Conservation (phyloP, 441 rosid species). For the Heliophila coronopifolia region DNA sequence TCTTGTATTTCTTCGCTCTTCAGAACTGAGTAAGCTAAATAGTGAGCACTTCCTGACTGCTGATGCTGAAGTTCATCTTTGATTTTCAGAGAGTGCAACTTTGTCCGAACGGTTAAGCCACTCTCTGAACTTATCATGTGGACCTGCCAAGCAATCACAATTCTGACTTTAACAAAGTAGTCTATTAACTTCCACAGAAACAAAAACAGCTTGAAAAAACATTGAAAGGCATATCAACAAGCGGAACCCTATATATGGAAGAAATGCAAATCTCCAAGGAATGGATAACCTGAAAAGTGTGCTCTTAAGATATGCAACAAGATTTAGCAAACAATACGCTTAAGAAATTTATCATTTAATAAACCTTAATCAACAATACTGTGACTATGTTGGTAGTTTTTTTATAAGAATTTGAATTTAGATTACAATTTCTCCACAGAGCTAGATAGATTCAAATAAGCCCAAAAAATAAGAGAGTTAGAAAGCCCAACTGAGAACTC, state of each 20-base stretch:
- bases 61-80: slow-evolving; percentile 87
- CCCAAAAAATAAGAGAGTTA: too few species aligned
- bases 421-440: too few species aligned
- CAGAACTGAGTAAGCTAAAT: slow-evolving; percentile 78
- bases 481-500: too few species aligned
- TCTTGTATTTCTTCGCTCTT: slow-evolving; percentile 48
- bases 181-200: neutral
- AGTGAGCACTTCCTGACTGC: slow-evolving; percentile 50
- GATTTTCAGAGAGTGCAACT: slow-evolving; percentile 87
- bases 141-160: slow-evolving; percentile 48
- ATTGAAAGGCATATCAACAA: slow-evolving; percentile 7
- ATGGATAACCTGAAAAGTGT: slow-evolving; percentile 9
- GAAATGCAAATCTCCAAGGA: slow-evolving; percentile 10
- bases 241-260: slow-evolving; percentile 12
- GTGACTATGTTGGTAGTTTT: slow-evolving; percentile 6
- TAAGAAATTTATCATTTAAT: slow-evolving; percentile 4
- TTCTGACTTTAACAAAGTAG: slow-evolving; percentile 18
- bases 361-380: slow-evolving; percentile 2
- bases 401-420: too few species aligned
- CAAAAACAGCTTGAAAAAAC: neutral
- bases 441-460: too few species aligned
- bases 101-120: slow-evolving; percentile 69
- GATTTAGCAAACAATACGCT: slow-evolving; percentile 8
- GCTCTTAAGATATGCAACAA: slow-evolving; percentile 9
- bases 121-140: slow-evolving; percentile 63